A percentile compares a stretch with the other conserved stretches of the same genome.
phyloP scores from a whole-genome alignment of 2,329 filamentous ascomycete species.

The Aspergillus oerlinghausenensis region DNA sequence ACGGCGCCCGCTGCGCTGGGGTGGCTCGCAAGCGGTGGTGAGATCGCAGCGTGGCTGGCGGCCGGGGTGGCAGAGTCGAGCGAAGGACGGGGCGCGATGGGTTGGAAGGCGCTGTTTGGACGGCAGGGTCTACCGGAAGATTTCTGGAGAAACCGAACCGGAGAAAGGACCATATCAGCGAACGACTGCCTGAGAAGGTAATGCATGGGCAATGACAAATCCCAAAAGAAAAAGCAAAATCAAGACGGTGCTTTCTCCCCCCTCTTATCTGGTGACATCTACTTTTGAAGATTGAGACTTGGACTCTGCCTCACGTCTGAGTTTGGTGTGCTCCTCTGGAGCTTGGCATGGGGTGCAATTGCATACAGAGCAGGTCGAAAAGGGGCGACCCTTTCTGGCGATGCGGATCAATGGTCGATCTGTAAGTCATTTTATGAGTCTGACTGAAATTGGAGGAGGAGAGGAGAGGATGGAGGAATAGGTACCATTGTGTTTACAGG shows the following conservation, averaged over 20 bases:
- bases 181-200: not conserved
- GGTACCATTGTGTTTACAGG: conserved; percentile 85
- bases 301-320: conserved; percentile 31
- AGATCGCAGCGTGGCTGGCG: not conserved
- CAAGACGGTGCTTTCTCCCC: not conserved
- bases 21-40: too few species aligned
- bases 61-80: not conserved
- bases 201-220: not conserved
- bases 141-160: not conserved
- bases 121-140: not conserved
- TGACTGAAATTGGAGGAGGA: not conserved
- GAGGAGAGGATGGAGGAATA: not conserved
- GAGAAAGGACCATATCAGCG: not conserved
- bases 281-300: conserved; percentile 29
- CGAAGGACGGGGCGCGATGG: conserved; percentile 3
- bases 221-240: not conserved
- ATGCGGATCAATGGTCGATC: conserved; percentile 89
- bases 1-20: not conserved
- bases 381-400: conserved; percentile 93
- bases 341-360: conserved; percentile 80
- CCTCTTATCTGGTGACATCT: conserved; percentile 7
- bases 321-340: conserved; percentile 78
- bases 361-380: conserved; percentile 93
- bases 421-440: conserved; percentile 32
- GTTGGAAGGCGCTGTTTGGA: not conserved